Base-by-base conservation (phyloP, 345 rosid species). In the Sisymbrium altissimum region DNA sequence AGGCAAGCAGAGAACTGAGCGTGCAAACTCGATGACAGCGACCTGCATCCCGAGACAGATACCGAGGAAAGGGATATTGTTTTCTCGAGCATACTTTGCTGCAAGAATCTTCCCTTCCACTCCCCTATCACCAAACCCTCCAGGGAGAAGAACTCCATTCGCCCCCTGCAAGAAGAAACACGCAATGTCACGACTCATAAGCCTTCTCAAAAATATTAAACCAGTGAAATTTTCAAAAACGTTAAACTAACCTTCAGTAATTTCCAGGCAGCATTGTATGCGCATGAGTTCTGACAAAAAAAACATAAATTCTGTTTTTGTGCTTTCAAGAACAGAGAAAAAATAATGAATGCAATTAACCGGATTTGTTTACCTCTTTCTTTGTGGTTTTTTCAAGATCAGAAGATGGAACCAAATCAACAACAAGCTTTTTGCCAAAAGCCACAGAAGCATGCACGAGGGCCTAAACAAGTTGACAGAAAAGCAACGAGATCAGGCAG, bases 51-150 rank as follows among this genome's bases (percentile, higher is more conserved):
- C 98, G 7, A 95, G 84, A 73, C 99, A 95, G 53, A 95, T 89
- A 75, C 99, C 99, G 17, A 95, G 88, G 78, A 66, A 95, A 30
- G 99, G 97, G 59, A 90, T 65, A 67, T 74, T 75, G 78, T 88
- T 90, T 81, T 95, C 94, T 55, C 99, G 86, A 0, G 96, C 97
- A 79, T 85, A 86, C 52, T 87, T 89, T 18, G 97, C 90, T 41
- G 97, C 96, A 70, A 82, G 76, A 86, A 92, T 92, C 81, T 92
- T 95, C 49, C 99, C 97, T 79, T 86, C 83, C 73, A 95, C 96
- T 57, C 99, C 99, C 64, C 99, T 83, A 56, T 88, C 86, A 32
- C 99, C 99, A 85, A 92, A 95, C 60, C 97, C 99, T 78, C 99
- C 99, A 35, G 99, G 99, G 60, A 95, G 91, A 58, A 95, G 84